phyloP scores from a whole-genome alignment of 441 rosid species.

The Mallotus repandus region DNA sequence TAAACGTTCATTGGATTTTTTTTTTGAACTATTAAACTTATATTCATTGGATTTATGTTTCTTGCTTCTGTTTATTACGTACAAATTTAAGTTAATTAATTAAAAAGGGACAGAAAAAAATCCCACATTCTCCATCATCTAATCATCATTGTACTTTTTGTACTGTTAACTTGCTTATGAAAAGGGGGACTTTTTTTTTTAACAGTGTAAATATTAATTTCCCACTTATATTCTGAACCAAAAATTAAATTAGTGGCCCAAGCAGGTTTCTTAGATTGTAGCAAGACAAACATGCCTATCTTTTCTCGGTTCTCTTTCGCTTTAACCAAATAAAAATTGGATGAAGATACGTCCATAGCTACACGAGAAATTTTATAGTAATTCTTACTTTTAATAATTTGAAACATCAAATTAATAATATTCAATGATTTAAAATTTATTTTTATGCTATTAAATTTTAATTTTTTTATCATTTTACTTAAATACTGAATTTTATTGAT shows the following conservation, averaged over 20 bases:
- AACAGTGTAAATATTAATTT: not conserved
- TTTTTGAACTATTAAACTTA: too few species aligned
- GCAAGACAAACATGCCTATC: not conserved
- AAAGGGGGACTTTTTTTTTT: not conserved
- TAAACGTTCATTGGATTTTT: not conserved
- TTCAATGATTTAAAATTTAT: too few species aligned
- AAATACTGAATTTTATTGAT: too few species aligned
- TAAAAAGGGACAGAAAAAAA: too few species aligned
- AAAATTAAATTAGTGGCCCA: slow-evolving; percentile 10
- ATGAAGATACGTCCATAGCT: too few species aligned
- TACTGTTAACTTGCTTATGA: not conserved
- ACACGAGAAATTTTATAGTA: too few species aligned
- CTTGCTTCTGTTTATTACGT: not conserved
- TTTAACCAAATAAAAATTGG: not conserved
- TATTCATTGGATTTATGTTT: not conserved
- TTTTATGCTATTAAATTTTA: too few species aligned
- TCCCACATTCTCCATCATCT: not conserved
- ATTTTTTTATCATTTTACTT: too few species aligned
- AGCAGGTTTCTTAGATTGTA: slow-evolving; percentile 6
- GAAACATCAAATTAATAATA: too few species aligned
- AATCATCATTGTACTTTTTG: not conserved
- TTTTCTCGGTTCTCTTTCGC: not conserved
- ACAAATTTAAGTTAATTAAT: too few species aligned
- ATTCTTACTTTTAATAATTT: too few species aligned
- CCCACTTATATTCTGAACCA: slow-evolving; percentile 6